A percentile compares a stretch with the other conserved stretches of the same genome.
Evolutionary conservation across 2,329 filamentous ascomycete species (phyloP).

Genomic region (Lasiodiplodia gonubiensis): DNA sequence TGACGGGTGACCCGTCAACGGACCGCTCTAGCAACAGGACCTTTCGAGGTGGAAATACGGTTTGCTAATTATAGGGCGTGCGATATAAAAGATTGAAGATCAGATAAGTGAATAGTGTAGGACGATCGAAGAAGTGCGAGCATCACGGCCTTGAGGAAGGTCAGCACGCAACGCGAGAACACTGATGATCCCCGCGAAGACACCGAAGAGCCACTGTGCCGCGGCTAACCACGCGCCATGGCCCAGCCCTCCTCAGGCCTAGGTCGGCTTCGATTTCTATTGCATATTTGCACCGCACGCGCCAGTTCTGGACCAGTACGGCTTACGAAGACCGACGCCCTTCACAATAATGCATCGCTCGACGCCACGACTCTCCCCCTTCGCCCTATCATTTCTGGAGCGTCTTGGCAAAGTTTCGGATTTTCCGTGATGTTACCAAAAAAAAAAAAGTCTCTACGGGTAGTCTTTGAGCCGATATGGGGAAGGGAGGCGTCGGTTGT

Average conservation of each 20-base stretch:
- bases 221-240: background rate
- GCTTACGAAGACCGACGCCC: background rate
- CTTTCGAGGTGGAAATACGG: background rate
- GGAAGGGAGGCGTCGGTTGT: background rate
- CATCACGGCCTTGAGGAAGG: background rate
- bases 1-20: background rate
- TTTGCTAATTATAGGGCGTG: background rate
- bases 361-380: background rate
- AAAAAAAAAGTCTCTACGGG: background rate
- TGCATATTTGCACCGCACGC: background rate
- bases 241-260: background rate
- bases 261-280: background rate
- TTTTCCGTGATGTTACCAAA: background rate
- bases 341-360: background rate
- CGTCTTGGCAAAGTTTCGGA: slow-evolving; percentile 9
- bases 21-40: background rate
- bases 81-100: background rate
- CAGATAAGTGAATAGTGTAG: background rate
- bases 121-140: background rate
- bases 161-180: background rate
- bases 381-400: background rate
- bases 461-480: background rate
- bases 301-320: background rate
- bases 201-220: background rate
- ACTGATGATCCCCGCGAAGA: background rate